A percentile compares a stretch with the other conserved stretches of the same genome.
phyloP scores from a whole-genome alignment of 768 basidiomycete species.

The Tremella fuciformis region DNA sequence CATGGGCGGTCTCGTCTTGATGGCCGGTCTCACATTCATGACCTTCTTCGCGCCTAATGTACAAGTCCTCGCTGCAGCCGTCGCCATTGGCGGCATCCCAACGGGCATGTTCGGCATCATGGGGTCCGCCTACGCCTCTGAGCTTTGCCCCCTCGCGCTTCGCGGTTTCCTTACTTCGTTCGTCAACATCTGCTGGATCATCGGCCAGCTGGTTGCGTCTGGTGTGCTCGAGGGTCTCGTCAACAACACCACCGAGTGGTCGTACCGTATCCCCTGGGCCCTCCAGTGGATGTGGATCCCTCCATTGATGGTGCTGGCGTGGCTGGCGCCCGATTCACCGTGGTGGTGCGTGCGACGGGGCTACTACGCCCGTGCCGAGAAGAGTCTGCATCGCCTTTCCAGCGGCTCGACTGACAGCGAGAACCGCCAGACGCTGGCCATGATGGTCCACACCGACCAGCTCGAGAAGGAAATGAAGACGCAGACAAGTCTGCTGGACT shows the following conservation, averaged over 20 bases:
- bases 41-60: constrained; percentile 22
- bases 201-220: constrained; percentile 29
- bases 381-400: neutral
- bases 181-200: constrained; percentile 31
- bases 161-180: constrained; percentile 26
- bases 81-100: constrained; percentile 31
- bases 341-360: constrained; percentile 50
- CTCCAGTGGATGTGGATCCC: constrained; percentile 33
- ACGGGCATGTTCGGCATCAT: constrained; percentile 41
- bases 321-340: constrained; percentile 33
- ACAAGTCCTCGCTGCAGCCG: constrained; percentile 12
- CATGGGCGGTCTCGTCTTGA: constrained; percentile 11
- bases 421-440: constrained; percentile 5
- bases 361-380: constrained; percentile 24
- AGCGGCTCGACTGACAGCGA: neutral
- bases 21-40: constrained; percentile 18
- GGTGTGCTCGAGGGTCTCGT: constrained; percentile 24
- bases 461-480: constrained; percentile 6
- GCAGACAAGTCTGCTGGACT: constrained; percentile 14
- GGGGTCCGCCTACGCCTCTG: constrained; percentile 43
- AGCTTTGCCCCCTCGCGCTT: constrained; percentile 28
- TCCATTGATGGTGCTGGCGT: constrained; percentile 17
- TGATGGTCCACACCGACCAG: constrained; percentile 11
- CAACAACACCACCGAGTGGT: constrained; percentile 21
- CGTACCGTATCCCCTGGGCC: constrained; percentile 21